Evolutionary conservation across 2,329 filamentous ascomycete genomes (phyloP), one percentile per base, ranked within the genome.

Genomic region (Claviceps sp.): DNA sequence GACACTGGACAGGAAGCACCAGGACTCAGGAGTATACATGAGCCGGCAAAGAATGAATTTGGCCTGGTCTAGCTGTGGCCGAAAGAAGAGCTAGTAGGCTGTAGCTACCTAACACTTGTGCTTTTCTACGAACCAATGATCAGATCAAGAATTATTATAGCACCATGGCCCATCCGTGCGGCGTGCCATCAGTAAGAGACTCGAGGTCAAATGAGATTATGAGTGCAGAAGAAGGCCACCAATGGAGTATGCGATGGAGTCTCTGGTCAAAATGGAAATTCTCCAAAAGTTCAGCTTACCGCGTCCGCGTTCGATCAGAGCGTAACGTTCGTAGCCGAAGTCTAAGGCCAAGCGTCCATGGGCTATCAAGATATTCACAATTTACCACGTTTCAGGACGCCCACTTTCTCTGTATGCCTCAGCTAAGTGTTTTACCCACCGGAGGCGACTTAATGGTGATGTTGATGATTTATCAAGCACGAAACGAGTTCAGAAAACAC

Each of bases 361-460:
- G 93, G 88, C 98, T 16, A 93, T 98, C 62, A 98, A 96, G 76
- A 82, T 98, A 56, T 94, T 88, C 73, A 5, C 24, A 24, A 24
- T 3, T 24, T 24, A 96, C 93, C 13, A 97, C 93, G 0, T 98
- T 98, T 76, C 93, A 98, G 70, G 93, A 98, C 66, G 78, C 80
- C 46, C 91, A 93, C 59, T 98, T 96, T 72, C 20, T 20, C 20
- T 20, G 2, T 20, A 20, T 75, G 98, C 38, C 98, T 98, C 74
- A 93, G 20, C 18, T 18, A 18, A 18, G 18, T 18, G 98, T 84
- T 77, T 98, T 55, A 98, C 98, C 93, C 93, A 98, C 93, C 6
- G 93, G 93, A 68, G 93, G 93, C 68, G 93, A 98, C 72, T 70
- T 98, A 67, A 98, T 98, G 93, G 98, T 93, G 3, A 98, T 98